Evolutionary conservation across 129 eudicot genomes (phyloP).

Genomic region (Saussurea involucrata): DNA sequence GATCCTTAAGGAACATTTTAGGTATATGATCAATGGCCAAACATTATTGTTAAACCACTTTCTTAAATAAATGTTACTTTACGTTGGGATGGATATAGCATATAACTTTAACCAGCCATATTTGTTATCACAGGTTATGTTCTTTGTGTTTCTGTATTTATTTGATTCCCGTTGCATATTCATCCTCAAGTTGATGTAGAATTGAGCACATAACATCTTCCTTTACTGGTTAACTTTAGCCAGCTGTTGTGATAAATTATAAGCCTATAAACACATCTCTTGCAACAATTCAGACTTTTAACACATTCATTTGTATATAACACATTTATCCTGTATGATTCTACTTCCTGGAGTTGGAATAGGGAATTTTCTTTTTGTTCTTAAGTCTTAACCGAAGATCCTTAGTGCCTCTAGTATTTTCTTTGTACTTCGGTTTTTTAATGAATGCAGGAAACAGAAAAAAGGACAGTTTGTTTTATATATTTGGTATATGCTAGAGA

Average conservation of each 20-base stretch:
- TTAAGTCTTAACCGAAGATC: not conserved
- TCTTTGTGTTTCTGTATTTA: conserved; percentile 1
- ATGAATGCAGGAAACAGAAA: too few relatives aligned
- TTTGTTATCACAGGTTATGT: not conserved
- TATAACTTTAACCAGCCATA: not conserved
- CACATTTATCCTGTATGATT: not conserved
- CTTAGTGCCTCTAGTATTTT: not conserved
- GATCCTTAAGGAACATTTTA: not conserved
- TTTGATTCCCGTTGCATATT: not conserved
- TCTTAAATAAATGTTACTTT: not conserved
- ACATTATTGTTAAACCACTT: not conserved
- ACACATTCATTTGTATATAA: not conserved
- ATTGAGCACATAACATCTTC: not conserved
- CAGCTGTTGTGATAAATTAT: not conserved
- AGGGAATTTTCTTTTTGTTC: not conserved
- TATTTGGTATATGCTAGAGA: too few relatives aligned
- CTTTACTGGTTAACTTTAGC: not conserved
- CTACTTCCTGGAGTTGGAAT: not conserved
- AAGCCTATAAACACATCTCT: not conserved
- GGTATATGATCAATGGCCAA: not conserved
- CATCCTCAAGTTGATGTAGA: not conserved
- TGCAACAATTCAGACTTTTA: not conserved
- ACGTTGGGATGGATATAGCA: not conserved
- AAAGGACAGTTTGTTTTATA: too few relatives aligned
- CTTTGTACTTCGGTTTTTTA: too few relatives aligned